Base-by-base conservation (phyloP, 2,329 filamentous ascomycete species). In the Lasiodiplodia citricola region DNA sequence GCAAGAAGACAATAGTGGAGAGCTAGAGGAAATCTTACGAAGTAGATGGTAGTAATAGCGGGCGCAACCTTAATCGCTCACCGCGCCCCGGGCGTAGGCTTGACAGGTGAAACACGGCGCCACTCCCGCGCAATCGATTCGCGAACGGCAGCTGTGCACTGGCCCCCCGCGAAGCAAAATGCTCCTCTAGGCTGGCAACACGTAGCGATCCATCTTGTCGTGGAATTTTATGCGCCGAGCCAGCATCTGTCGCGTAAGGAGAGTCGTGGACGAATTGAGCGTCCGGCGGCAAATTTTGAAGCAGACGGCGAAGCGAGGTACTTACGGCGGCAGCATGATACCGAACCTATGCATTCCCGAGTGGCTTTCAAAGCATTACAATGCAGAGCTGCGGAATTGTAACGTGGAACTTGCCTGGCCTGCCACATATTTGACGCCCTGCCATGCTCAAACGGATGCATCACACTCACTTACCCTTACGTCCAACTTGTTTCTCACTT, bases 81-180 rank as follows among this genome's bases (percentile, higher is more conserved):
- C 14, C 41, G 11, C 18, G 23, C 28, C 38, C 37, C 57, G 11
- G 57, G 57, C 23, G 21, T n/a, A 23, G 35, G 56, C 25, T 62
- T 51, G 31, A 25, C 41, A 35, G 16, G 25, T 62, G 58, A 62
- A 62, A 62, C 58, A 25, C 41, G n/a, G 31, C 58, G 58, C 58
- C 58, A 51, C 58, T 35, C 25, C 58, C 58, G 58, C 25, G 7
- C 25, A 44, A 21, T 35, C 41, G 41, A 62, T 62, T 51, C 58
- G 16, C 8, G 23, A 37, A 50, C 58, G 58, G 35, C 41, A 18
- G 21, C 23, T 10, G 41, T 28, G 38, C 10, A n/a, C 21, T 44
- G 11, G 4, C 25, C 23, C 14, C 10, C 23, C 14, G 41, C 18
- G 16, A 28, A 5, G 18, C 18, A 25, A 18, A 44, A n/a, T 35